Evolutionary conservation across 768 basidiomycete species (phyloP).

Genomic region (Russula emetica): DNA sequence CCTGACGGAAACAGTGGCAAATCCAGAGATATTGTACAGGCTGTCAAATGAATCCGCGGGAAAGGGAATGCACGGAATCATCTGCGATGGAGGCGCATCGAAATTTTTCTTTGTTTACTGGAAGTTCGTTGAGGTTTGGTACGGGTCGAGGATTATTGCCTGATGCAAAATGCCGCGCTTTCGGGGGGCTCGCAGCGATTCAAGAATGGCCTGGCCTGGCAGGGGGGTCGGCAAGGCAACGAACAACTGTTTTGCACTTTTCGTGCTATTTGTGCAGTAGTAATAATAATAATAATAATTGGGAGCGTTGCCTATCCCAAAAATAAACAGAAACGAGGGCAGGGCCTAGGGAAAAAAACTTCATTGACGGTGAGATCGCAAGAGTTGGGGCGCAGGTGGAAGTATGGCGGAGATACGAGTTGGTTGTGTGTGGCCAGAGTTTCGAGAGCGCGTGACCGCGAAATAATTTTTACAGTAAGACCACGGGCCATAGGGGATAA

Average conservation of each 20-base stretch:
- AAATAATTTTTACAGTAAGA: background rate
- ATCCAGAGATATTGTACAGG: slow-evolving; percentile 9
- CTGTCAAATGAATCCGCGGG: slow-evolving; percentile 18
- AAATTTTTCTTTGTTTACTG: slow-evolving; percentile 13
- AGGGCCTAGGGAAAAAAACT: slow-evolving; percentile 2
- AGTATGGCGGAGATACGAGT: slow-evolving; percentile 18
- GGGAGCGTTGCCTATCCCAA: slow-evolving; percentile 1
- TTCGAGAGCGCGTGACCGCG: background rate
- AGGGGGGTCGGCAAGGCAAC: slow-evolving; percentile 23
- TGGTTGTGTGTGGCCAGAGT: too few relatives aligned
- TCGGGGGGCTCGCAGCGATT: background rate
- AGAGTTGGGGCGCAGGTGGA: background rate
- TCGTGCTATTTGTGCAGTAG: background rate
- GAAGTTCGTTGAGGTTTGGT: too few relatives aligned
- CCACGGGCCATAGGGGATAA: background rate
- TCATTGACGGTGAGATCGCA: slow-evolving; percentile 1
- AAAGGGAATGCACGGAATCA: slow-evolving; percentile 9
- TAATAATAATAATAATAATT: too few relatives aligned
- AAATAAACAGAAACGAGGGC: slow-evolving; percentile 18
- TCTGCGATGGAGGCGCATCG: slow-evolving; percentile 22
- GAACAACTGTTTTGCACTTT: background rate
- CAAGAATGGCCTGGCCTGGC: background rate
- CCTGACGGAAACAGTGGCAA: slow-evolving; percentile 4
- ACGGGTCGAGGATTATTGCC: slow-evolving; percentile 1
- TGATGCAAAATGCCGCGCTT: slow-evolving; percentile 1